Evolutionary conservation across 306 rosid genomes (phyloP).

Genomic region (Casuarina glauca): DNA sequence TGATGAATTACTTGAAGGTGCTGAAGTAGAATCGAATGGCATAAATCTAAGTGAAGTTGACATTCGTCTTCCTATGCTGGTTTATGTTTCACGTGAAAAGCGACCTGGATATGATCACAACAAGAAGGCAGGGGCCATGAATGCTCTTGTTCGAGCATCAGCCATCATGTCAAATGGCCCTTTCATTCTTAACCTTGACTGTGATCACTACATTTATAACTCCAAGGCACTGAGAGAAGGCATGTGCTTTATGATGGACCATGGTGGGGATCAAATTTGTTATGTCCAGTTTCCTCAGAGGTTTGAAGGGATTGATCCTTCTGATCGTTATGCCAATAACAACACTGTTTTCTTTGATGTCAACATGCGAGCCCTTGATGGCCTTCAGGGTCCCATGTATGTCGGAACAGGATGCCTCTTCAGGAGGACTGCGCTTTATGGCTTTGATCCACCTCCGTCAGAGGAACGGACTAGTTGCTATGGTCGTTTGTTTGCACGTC

Average conservation of each 20-base stretch:
- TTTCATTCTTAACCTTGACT: constrained; percentile 77
- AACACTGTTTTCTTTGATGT: constrained; percentile 83
- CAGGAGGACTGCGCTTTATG: constrained; percentile 69
- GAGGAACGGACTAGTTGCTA: constrained; percentile 49
- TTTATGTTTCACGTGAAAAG: constrained; percentile 77
- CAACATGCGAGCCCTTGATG: constrained; percentile 84
- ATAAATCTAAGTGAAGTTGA: constrained; percentile 59
- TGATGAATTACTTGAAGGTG: constrained; percentile 55
- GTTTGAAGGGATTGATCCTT: constrained; percentile 83
- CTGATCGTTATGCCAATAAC: constrained; percentile 81
- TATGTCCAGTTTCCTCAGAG: constrained; percentile 82
- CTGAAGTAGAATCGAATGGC: constrained; percentile 41
- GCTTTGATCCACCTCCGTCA: constrained; percentile 63
- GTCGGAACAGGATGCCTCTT: constrained; percentile 86
- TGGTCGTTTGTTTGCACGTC: constrained; percentile 30
- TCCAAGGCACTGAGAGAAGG: constrained; percentile 78
- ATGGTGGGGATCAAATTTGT: constrained; percentile 61
- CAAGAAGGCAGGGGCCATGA: constrained; percentile 91
- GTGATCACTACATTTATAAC: constrained; percentile 75
- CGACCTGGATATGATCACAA: constrained; percentile 87
- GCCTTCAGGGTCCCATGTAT: constrained; percentile 76
- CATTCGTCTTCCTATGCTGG: constrained; percentile 83
- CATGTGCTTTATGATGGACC: constrained; percentile 92
- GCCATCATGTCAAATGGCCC: constrained; percentile 81
- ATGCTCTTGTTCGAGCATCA: constrained; percentile 77